A percentile compares a stretch with the other conserved stretches of the same genome.
These are phyloP conservation scores for Colletotrichum siamense DNA, from an alignment of 2,329 filamentous ascomycete genomes.

Conservation along the genomic window DNA sequence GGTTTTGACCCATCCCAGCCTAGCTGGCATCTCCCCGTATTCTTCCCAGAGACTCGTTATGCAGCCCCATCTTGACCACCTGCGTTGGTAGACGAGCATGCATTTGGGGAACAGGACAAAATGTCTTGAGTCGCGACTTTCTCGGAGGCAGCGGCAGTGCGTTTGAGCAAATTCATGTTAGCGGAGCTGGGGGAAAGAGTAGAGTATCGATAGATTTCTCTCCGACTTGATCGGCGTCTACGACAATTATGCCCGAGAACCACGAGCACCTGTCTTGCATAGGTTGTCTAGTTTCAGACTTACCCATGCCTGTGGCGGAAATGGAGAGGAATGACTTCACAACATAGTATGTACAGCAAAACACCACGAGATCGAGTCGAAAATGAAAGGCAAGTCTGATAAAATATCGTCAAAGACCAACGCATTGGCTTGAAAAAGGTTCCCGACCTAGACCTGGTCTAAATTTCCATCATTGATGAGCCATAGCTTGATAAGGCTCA, in stretches of 20 bases:
- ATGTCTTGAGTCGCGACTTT: neutral
- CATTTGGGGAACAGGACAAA: neutral
- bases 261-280: neutral
- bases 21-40: neutral
- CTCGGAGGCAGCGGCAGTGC: neutral
- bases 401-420: too few species aligned
- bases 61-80: fast-evolving
- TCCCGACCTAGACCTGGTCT: too few species aligned
- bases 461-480: neutral
- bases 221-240: neutral
- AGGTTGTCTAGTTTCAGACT: neutral
- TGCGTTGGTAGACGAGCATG: neutral
- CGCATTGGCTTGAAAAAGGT: too few species aligned
- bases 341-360: neutral
- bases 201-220: neutral
- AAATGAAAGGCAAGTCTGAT: too few species aligned
- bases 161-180: neutral
- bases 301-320: neutral
- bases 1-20: neutral
- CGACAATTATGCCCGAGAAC: neutral
- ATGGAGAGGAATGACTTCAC: neutral
- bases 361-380: too few species aligned
- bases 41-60: neutral
- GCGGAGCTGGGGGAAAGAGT: neutral
- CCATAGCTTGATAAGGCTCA: neutral